phyloP scores from a whole-genome alignment of 2,329 filamentous ascomycete genomes.

The Sporothrix sp. region DNA sequence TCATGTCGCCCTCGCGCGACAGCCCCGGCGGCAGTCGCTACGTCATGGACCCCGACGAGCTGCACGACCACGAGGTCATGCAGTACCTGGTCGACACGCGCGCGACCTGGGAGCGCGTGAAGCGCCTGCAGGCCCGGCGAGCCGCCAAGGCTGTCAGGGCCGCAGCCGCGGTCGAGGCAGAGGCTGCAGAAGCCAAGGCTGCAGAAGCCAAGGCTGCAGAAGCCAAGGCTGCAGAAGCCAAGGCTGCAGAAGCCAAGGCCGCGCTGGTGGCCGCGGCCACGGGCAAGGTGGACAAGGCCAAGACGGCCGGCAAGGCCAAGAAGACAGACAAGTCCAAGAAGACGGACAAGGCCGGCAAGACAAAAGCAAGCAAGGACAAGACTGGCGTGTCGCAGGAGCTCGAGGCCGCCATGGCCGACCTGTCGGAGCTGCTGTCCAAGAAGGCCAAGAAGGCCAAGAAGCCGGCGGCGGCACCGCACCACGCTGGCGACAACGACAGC shows the following conservation, averaged over 20 bases:
- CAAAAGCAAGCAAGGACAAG: constrained; percentile 29
- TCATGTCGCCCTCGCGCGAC: constrained; percentile 69
- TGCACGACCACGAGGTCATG: constrained; percentile 90
- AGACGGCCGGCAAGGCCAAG: constrained; percentile 8
- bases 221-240: neutral
- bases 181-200: neutral
- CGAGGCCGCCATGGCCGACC: constrained; percentile 59
- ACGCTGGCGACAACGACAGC: constrained; percentile 26
- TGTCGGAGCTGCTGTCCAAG: constrained; percentile 51
- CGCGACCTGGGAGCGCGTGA: constrained; percentile 67
- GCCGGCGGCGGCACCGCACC: constrained; percentile 6
- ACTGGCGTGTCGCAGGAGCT: constrained; percentile 43
- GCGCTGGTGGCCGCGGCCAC: neutral
- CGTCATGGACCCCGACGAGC: constrained; percentile 62
- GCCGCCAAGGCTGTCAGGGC: constrained; percentile 7
- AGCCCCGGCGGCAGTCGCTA: constrained; percentile 38
- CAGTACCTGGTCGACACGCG: constrained; percentile 69
- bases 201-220: constrained; percentile 20
- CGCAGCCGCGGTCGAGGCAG: neutral
- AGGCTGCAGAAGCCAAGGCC: neutral
- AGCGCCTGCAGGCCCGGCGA: constrained; percentile 44
- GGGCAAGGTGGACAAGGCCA: constrained; percentile 16
- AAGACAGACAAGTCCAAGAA: constrained; percentile 26
- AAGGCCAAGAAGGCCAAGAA: constrained; percentile 37
- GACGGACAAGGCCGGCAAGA: constrained; percentile 19